Evolutionary conservation across 768 basidiomycete species (phyloP), one percentile per base, ranked within the genome.

Genomic region (Lyophyllum decastes): DNA sequence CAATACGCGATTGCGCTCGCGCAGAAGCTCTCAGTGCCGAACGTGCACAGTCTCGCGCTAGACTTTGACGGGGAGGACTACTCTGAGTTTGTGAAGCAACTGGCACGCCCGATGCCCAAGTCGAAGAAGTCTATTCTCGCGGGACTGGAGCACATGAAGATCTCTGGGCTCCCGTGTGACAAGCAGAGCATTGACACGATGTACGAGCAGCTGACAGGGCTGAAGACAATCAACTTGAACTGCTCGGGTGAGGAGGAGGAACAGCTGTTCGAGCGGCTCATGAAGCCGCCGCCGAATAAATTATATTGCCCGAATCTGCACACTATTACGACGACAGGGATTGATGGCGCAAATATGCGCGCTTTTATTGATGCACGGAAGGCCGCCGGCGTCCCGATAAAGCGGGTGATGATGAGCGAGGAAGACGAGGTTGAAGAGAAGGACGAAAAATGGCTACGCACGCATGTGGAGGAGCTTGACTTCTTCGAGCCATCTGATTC

Each of bases 401-500:
- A 71, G 58, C 69, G 70, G 44, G 61, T 83, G n/a, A 66, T 79
- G 33, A 77, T 88, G 71, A 77, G 82, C 40, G 65, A 77, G 52
- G 67, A 73, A 0, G 81, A 82, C 49, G 67, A 71, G 1, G 40
- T 88, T n/a, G 62, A 68, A 0, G 50, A 62, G 0, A 70, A 72
- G 22, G 80, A 85, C 12, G 74, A 76, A 59, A 66, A 65, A 40
- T 89, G 87, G 87, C 64, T 89, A 38, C 73, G 68, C 50, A 68
- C 68, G 5, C 74, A 87, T 61, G 49, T 85, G 50, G 78, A 83
- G 56, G 71, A 71, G 30, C 76, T 89, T 16, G 81, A 82, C 11
- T 80, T 75, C 59, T 89, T 86, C 58, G 85, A 84, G 56, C 77
- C 82, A 33, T 85, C 84, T 27, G 86, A 83, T 49, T 73, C 71